Base-by-base conservation (phyloP, 2,329 filamentous ascomycete species). In the Nothomitra cinnamomea region DNA sequence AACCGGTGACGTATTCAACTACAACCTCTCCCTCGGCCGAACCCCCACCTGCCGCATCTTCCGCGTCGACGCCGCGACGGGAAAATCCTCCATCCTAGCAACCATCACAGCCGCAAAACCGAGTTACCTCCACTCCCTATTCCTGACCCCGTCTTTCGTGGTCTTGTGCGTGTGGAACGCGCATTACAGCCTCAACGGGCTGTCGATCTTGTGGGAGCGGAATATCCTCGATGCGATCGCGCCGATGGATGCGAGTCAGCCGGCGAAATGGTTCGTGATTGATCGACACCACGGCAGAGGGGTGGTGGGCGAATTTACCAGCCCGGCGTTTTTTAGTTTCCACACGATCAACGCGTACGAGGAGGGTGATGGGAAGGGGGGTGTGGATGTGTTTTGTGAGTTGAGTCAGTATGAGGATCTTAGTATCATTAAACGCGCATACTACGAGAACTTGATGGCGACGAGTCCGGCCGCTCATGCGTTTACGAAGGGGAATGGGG, bases 91-190 rank as follows among this genome's bases (percentile, higher is more conserved):
- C 0, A 80, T 92, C 17, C 72, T 94, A 0, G 85, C 85, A 2
- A 80, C 76, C 0, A 77, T 92, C 55, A 65, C 67, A 0, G 71
- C 69, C 2, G 63, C 74, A 2, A 67, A 68, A 1, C 69, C 83
- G 0, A 81, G 84, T 0, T 94, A 92, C 60, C 77, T 92, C 17
- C 87, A 94, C 67, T 89, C 85, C 7, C 75, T 90, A 60, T 87
- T 87, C 60, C 66, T 92, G 22, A 83, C 85, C 0, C 68, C 78
- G 13, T 78, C 80, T 59, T 84, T 82, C 60, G 78, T 89, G 1
- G 68, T 92, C 0, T 69, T 94, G 2, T 87, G 83, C 61, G 67
- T 92, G 1, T 87, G 84, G 60, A 79, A 78, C 15, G 73, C 82
- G 0, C 79, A 82, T 57, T 72, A 80, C 41, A 72, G 68, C 1